phyloP scores from a whole-genome alignment of 768 basidiomycete genomes.

The Hericium coralloides region DNA sequence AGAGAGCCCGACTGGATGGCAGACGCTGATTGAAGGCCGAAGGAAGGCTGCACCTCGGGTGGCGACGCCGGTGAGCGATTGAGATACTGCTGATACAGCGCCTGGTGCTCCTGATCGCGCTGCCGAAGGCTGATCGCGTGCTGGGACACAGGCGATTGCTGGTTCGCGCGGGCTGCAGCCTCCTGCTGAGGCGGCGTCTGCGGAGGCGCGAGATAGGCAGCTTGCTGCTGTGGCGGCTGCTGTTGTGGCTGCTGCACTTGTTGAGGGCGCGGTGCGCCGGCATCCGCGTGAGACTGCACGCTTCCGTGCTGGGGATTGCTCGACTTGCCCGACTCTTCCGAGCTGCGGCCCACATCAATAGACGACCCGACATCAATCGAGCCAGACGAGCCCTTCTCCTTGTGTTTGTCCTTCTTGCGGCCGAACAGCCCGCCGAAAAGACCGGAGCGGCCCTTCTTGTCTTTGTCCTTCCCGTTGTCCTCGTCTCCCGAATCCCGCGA shows the following conservation, averaged over 20 bases:
- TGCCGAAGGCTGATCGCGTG: constrained; percentile 67
- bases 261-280: constrained; percentile 38
- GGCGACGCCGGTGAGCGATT: constrained; percentile 76
- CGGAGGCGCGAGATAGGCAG: constrained; percentile 18
- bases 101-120: constrained; percentile 83
- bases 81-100: constrained; percentile 81
- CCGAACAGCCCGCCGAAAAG: constrained; percentile 74
- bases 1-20: constrained; percentile 46
- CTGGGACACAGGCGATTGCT: constrained; percentile 42
- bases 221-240: constrained; percentile 16
- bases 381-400: constrained; percentile 39
- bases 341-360: constrained; percentile 27
- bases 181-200: constrained; percentile 22
- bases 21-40: constrained; percentile 69
- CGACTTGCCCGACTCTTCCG: constrained; percentile 58
- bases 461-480: constrained; percentile 38
- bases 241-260: constrained; percentile 48
- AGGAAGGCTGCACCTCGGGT: constrained; percentile 64
- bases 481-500: constrained; percentile 32
- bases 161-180: constrained; percentile 15
- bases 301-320: constrained; percentile 26
- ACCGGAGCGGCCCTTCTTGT: constrained; percentile 62
- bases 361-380: constrained; percentile 37
- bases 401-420: constrained; percentile 67
- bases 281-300: constrained; percentile 14